phyloP scores from a whole-genome alignment of 2,329 filamentous ascomycete species.

The Cytospora paraplurivora region DNA sequence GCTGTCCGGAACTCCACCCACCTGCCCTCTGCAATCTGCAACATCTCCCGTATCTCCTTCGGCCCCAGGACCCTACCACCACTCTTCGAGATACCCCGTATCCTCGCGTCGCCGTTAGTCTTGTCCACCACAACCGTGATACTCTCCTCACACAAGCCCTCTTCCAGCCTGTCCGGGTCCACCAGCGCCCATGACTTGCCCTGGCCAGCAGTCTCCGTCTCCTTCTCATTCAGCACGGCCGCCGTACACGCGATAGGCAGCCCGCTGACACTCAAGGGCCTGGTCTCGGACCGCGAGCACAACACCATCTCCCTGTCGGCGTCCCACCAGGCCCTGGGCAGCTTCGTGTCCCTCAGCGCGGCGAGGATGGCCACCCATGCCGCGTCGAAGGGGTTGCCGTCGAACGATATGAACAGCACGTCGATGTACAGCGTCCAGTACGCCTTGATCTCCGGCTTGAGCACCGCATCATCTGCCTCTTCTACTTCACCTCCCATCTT shows the following conservation, averaged over 20 bases:
- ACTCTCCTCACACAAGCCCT: constrained; percentile 79
- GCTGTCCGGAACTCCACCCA: constrained; percentile 62
- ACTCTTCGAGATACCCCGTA: constrained; percentile 78
- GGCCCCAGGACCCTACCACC: constrained; percentile 73
- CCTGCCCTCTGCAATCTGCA: constrained; percentile 61
- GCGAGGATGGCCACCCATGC: constrained; percentile 85
- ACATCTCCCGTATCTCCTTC: constrained; percentile 61
- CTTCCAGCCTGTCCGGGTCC: constrained; percentile 90
- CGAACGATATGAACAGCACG: constrained; percentile 89
- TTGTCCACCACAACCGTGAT: constrained; percentile 80
- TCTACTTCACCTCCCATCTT: constrained; percentile 44
- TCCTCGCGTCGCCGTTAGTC: constrained; percentile 51
- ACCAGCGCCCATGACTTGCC: constrained; percentile 73
- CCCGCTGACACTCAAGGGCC: constrained; percentile 60
- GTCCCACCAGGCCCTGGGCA: constrained; percentile 84
- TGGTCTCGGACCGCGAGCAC: constrained; percentile 63
- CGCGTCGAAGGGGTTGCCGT: constrained; percentile 89
- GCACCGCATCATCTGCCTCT: constrained; percentile 27
- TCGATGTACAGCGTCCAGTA: constrained; percentile 98
- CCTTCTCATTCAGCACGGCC: constrained; percentile 72
- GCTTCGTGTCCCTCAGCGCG: constrained; percentile 73
- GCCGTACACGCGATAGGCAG: constrained; percentile 78
- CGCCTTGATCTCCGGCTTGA: constrained; percentile 61
- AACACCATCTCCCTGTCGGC: constrained; percentile 76
- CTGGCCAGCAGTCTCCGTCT: constrained; percentile 45